Base-by-base conservation (phyloP, 257 asterid species). In the Nicotiana attenuata region DNA sequence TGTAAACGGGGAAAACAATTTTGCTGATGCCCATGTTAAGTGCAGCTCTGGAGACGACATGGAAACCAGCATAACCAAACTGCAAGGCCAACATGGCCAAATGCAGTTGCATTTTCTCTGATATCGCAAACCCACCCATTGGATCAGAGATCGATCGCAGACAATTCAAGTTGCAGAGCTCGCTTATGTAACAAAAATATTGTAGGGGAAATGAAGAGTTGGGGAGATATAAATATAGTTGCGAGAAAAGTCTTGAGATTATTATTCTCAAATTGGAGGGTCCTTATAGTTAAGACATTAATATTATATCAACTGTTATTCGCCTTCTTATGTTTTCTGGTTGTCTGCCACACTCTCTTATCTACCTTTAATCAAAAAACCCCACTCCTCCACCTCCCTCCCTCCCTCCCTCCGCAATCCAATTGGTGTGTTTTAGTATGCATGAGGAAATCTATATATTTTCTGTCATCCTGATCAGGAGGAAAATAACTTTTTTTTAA, bases 1-100 rank as follows among this genome's bases (percentile, higher is more conserved):
- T 85, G 66, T 96, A 96, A 79, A 96, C 97, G 0, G 98, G 94
- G 89, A 93, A 96, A 5, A 96, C 99, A 24, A 96, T 90, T 88
- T 96, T 96, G 96, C 99, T 96, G 10, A 94, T 96, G 53, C 99
- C 99, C 98, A 94, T 96, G 81, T 96, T 96, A 76, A 96, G 99
- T 66, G 99, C 99, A 22, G 91, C 90, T 47, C 98, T 82, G 2
- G 99, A 96, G 47, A 96, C 98, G 10, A 96, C 97, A 79, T 96
- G 99, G 17, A 96, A 96, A 20, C 99, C 99, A 2, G 99, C 99
- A 56, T 96, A 96, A 2, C 99, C 99, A 53, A 96, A 96, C 38
- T 96, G 99, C 88, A 96, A 75, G 53, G 96, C 91, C 24, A 96
- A 84, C 99, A 96, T 96, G 65, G 99, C 89, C 55, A 91, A 57